phyloP scores from a whole-genome alignment of 1,284 basidiomycete species.

The Tilletia walkeri region DNA sequence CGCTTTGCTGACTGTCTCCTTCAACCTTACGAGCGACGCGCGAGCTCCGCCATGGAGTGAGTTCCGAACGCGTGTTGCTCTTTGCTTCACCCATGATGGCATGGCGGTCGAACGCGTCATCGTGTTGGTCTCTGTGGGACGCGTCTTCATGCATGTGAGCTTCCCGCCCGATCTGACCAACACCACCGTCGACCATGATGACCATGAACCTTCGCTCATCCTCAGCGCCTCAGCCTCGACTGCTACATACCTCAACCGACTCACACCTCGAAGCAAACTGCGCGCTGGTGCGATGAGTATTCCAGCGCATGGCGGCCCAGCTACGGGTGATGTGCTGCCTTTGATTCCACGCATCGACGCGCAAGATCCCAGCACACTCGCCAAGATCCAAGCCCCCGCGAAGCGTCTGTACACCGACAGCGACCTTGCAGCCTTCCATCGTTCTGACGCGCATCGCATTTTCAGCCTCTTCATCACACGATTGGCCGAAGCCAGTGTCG shows the following conservation, averaged over 20 bases:
- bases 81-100: not conserved
- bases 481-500: slow-evolving; percentile 49
- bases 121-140: not conserved
- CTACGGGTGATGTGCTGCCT: slow-evolving; percentile 23
- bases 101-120: too few species aligned
- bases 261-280: too few species aligned
- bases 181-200: not conserved
- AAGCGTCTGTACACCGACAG: slow-evolving; percentile 49
- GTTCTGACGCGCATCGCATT: slow-evolving; percentile 40
- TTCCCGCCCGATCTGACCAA: not conserved
- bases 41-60: too few species aligned
- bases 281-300: not conserved
- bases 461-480: slow-evolving; percentile 48
- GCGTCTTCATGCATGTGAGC: slow-evolving; percentile 6
- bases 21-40: too few species aligned
- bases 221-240: not conserved
- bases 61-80: too few species aligned
- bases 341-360: slow-evolving; percentile 28
- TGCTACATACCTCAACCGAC: too few species aligned
- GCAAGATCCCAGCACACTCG: slow-evolving; percentile 16
- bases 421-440: slow-evolving; percentile 51
- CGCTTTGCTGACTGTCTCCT: too few species aligned
- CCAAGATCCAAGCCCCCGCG: slow-evolving; percentile 29
- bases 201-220: not conserved
- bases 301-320: slow-evolving; percentile 20